Evolutionary conservation across 768 basidiomycete genomes (phyloP), one percentile per base, ranked within the genome.

Genomic region (Leccinum barrowsii): DNA sequence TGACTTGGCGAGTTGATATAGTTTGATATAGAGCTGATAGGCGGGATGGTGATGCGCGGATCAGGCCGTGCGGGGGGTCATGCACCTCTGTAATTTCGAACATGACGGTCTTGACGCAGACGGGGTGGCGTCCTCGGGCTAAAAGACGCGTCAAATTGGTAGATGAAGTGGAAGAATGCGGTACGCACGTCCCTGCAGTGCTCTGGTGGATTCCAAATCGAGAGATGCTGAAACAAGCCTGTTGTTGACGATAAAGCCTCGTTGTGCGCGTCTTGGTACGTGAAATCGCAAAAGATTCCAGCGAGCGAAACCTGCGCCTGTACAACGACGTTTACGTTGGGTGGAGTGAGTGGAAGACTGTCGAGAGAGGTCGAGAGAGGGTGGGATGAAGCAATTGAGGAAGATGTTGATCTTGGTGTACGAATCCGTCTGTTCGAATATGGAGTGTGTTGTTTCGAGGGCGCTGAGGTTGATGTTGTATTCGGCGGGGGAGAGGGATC

Each of bases 351-450:
- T 65, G 0, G 84, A 80, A 11, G 89, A 85, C 67, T 83, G 80
- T 62, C 86, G 76, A 75, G 96, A 96, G 50, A 98, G 81, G 56
- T 84, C 81, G 56, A 94, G 82, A 77, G 93, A 98, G 0, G 93
- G 90, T 2, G 76, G 70, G 75, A 90, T 85, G 77, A 98, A 97
- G 66, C 85, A 86, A 42, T 76, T 77, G 42, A 98, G 81, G 55
- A 97, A 95, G 56, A 91, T 79, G 73, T 96, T 97, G 79, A 99
- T 98, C 67, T 89, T 90, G 4, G 86, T 80, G 77, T 87, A 98
- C 28, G 49, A 99, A 85, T 46, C 80, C 73, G 74, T 99, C 89
- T 12, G 91, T 89, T 58, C 94, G 85, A 62, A 93, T 90, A 99
- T 98, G 37, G 93, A 95, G 71, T 98, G 96, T 0, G 94, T 94